phyloP scores from a whole-genome alignment of 805 yeast species.

The Metschnikowia baotianmanensis region DNA sequence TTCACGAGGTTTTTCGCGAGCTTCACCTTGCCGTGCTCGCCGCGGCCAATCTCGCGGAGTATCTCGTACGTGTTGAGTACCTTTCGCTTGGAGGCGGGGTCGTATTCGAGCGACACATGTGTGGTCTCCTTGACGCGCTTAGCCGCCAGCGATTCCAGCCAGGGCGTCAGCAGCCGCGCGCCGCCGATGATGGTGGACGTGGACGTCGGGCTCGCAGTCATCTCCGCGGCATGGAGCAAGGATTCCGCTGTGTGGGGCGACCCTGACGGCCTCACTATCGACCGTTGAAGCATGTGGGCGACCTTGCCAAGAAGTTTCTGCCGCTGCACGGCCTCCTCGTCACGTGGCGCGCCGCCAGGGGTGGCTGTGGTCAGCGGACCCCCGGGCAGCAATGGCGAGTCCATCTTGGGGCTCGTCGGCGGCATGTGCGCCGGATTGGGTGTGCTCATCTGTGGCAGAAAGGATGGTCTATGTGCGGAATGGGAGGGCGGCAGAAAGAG shows the following conservation, averaged over 20 bases:
- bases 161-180: conserved; percentile 4
- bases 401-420: conserved; percentile 6
- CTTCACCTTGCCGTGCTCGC: conserved; percentile 99
- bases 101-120: conserved; percentile 77
- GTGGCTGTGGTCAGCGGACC: conserved; percentile 3
- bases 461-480: not conserved
- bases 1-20: conserved; percentile 72
- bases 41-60: conserved; percentile 81
- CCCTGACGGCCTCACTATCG: conserved; percentile 2
- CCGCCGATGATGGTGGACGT: conserved; percentile 1
- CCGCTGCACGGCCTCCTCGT: conserved; percentile 19
- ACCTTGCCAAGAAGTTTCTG: conserved; percentile 32
- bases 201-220: conserved; percentile 3
- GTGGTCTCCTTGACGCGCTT: conserved; percentile 63
- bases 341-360: conserved; percentile 3
- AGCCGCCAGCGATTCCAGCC: conserved; percentile 5
- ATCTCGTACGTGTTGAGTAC: conserved; percentile 89
- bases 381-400: conserved; percentile 5
- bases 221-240: not conserved
- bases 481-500: too few species aligned
- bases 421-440: conserved; percentile 6
- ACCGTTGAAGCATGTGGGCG: conserved; percentile 28
- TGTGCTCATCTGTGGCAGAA: conserved; percentile 8
- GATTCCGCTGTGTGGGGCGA: not conserved
- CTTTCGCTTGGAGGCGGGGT: conserved; percentile 79